A percentile compares a stretch with the other conserved stretches of the same genome.
Conservation (phyloP, 2,329 filamentous ascomycete genomes). For the Penicillium olsonii region DNA sequence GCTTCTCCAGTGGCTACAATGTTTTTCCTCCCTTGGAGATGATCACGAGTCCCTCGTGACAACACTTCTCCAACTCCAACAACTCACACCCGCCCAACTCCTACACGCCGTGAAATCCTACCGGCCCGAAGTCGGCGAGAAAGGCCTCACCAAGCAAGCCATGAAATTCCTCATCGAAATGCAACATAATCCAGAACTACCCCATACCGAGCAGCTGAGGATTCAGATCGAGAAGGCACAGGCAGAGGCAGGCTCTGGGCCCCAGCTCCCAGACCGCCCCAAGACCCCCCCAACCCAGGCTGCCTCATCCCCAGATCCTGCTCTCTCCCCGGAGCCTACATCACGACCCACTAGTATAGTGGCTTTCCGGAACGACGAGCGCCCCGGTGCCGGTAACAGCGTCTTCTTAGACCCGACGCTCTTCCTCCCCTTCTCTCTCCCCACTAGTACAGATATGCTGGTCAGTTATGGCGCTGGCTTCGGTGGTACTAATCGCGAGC, state of each 20-base stretch:
- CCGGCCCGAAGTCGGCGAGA: constrained; percentile 91
- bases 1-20: constrained; percentile 94
- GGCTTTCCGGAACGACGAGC: constrained; percentile 26
- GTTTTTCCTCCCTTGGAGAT: constrained; percentile 90
- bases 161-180: constrained; percentile 81
- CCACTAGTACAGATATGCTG: constrained; percentile 96
- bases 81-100: constrained; percentile 81
- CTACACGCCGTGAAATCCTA: constrained; percentile 93
- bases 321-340: constrained; percentile 24
- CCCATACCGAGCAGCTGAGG: constrained; percentile 41
- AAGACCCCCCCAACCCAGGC: constrained; percentile 29
- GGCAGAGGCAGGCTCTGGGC: constrained; percentile 16
- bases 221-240: constrained; percentile 31
- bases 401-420: constrained; percentile 83
- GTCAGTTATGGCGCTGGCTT: constrained; percentile 93
- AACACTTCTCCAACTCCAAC: constrained; percentile 84
- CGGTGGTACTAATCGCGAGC: constrained; percentile 85
- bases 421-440: constrained; percentile 92
- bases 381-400: constrained; percentile 27
- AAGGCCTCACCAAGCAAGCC: constrained; percentile 82
- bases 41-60: constrained; percentile 85
- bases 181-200: constrained; percentile 70
- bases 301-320: constrained; percentile 22
- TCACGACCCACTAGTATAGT: constrained; percentile 27
- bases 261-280: constrained; percentile 24